A percentile compares a stretch with the other conserved stretches of the same genome.
Conservation (phyloP, 2,329 filamentous ascomycete species). For the Trichoderma gracile region DNA sequence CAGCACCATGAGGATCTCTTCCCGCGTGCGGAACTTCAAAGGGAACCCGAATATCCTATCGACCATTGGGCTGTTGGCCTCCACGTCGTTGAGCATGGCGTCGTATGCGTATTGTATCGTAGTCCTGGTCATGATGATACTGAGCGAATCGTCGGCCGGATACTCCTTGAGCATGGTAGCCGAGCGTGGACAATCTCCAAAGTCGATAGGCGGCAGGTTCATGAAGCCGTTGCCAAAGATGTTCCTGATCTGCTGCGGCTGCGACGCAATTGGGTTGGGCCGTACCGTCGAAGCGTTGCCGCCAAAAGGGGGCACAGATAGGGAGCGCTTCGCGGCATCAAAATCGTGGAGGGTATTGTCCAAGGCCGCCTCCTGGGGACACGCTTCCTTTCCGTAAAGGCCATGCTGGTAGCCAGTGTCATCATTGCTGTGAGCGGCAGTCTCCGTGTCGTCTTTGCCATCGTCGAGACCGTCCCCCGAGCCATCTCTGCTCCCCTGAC, state of each 20-base stretch:
- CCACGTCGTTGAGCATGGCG: slow-evolving; percentile 1
- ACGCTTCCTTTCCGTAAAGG: not conserved
- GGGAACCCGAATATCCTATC: slow-evolving; percentile 17
- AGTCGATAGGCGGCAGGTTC: slow-evolving; percentile 7
- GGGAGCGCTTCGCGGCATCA: not conserved
- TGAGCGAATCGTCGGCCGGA: slow-evolving; percentile 1
- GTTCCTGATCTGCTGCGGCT: not conserved
- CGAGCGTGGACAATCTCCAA: not conserved
- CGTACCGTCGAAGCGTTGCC: not conserved
- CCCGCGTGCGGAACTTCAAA: slow-evolving; percentile 9
- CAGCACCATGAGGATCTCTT: slow-evolving; percentile 13
- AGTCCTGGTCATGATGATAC: slow-evolving; percentile 10
- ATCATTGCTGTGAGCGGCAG: not conserved
- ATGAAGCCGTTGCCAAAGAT: slow-evolving; percentile 16
- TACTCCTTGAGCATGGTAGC: not conserved
- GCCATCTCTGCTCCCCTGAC: not conserved
- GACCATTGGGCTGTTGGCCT: not conserved
- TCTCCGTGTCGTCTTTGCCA: not conserved
- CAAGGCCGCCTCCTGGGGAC: not conserved
- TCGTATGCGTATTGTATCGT: slow-evolving; percentile 9
- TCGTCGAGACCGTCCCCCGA: not conserved
- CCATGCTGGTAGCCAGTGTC: not conserved
- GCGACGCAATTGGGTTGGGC: not conserved
- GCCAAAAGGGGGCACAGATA: not conserved
- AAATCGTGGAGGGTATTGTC: slow-evolving; percentile 1